A percentile compares a stretch with the other conserved stretches of the same genome.
Evolutionary conservation across 495 filamentous ascomycete genomes (phyloP).

Genomic region (Sordaria brevicollis): DNA sequence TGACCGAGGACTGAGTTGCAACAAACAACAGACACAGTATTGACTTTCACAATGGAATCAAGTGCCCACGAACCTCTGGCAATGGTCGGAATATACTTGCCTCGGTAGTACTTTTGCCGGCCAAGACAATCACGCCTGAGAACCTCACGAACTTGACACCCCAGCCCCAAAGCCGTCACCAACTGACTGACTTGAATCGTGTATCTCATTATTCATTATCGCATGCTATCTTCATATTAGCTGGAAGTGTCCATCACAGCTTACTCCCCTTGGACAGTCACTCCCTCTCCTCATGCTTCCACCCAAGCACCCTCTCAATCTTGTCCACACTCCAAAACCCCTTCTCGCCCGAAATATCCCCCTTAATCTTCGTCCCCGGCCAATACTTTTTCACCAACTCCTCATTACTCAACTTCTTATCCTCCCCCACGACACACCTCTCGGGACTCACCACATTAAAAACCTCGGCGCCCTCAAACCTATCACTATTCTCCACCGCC

Average conservation of each 20-base stretch:
- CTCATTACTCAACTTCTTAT: not conserved
- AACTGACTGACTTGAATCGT: not conserved
- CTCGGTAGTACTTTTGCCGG: not conserved
- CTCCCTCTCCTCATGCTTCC: not conserved
- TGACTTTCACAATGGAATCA: no score
- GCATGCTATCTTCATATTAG: no score
- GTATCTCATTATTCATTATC: not conserved
- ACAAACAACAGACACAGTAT: no score
- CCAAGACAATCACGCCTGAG: not conserved
- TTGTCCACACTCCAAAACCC: not conserved
- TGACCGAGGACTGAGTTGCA: not conserved
- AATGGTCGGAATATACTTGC: not conserved
- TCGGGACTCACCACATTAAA: not conserved
- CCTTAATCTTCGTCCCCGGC: not conserved
- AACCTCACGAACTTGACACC: not conserved
- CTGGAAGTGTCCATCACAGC: not conserved
- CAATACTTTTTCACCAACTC: not conserved
- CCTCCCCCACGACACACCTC: not conserved
- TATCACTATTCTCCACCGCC: not conserved
- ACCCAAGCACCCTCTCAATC: not conserved
- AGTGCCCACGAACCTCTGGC: not conserved
- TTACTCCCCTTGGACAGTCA: not conserved
- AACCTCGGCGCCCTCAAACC: not conserved
- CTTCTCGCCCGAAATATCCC: not conserved
- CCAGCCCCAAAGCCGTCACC: not conserved